Evolutionary conservation across 805 yeast species (phyloP), one percentile per base, ranked within the genome.

Genomic region (Jamesozyma hellenica): DNA sequence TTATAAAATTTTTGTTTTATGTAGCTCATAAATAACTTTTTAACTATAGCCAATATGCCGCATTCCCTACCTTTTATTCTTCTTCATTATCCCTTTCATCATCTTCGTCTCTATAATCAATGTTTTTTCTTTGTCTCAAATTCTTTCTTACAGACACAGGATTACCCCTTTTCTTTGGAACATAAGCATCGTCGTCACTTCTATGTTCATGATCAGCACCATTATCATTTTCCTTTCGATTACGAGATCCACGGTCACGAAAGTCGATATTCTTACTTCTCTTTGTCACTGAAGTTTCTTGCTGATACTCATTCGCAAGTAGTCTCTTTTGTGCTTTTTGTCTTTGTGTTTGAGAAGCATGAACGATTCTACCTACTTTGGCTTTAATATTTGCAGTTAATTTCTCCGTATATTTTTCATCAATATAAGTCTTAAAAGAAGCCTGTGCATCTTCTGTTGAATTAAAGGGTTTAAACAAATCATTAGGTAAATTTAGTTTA

Each of bases 401-500:
- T 30, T 61, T 63, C 28, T 60, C 60, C 26, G 69, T 41, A 56
- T 18, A 72, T 1, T 52, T 51, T 13, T 75, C 79, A 1, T 77
- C 69, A 28, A 84, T 66, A 49, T 69, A 84, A 2, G 75, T 69
- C 15, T 65, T 74, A 3, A 75, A 66, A 0, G 78, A 70, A 12
- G 57, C 60, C 43, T 77, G 81, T 2, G 85, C 80, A 44, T 76
- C 80, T 13, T 66, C 61, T 2, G 72, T 54, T n/a, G 72, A 65
- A 8, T 66, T 64, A 67, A 81, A 75, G 1, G 82, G 75, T n/a
- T 67, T 63, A 58, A 71, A 85, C 8, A 83, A 55, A 52, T 86
- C 95, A n/a, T 68, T 60, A 0, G 90, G 79, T 15, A 86, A 57
- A 15, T 74, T 72, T 14, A 82, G 58, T 50, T 79, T 82, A 1